Base-by-base conservation (phyloP, 805 yeast species). In the Ogataea wickerhamii region DNA sequence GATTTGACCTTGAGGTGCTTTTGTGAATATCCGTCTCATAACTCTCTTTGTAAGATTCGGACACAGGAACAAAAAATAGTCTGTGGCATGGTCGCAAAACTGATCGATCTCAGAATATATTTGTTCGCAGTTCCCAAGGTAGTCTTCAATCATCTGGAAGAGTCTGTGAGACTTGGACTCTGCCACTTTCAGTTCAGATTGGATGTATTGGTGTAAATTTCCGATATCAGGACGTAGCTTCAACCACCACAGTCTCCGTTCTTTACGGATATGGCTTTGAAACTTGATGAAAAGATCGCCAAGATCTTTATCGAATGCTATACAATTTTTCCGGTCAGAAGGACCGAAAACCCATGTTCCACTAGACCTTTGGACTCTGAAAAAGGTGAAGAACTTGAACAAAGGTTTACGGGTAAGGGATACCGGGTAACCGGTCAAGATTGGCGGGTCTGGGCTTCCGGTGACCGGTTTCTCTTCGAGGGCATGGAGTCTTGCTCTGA, bases 41-140 rank as follows among this genome's bases (percentile, higher is more conserved):
- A 48, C 37, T 4, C 24, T 18, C 4, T 31, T 24, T 10, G 49
- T 14, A 4, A 54, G 14, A 12, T n/a, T 29, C n/a, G 19, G 17
- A 2, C 59, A 56, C 8, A 51, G 36, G 23, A 55, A 43, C 2
- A 48, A 46, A 7, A 46, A 17, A 10, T 43, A 27, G 6, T n/a
- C 11, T 2, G 10, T 6, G 25, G 46, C 28, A 7, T 28, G 16
- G n/a, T 24, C 4, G 2, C 29, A 18, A 21, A 45, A 51, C 3
- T 16, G 28, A 6, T 20, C 40, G 12, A 49, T 7, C 6, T 18
- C 16, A 2, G 19, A n/a, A 3, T 12, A 21, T 7, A 45, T 41
- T 2, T 25, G 18, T 4, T 45, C 45, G 32, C 46, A 52, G 28
- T 38, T 30, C 6, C 47, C 41, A 13, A 55, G 37, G 33, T 45